These are phyloP conservation scores for Globisporangium emineosum DNA, from an alignment of 352 stramenopile species.

Conservation along the genomic window DNA sequence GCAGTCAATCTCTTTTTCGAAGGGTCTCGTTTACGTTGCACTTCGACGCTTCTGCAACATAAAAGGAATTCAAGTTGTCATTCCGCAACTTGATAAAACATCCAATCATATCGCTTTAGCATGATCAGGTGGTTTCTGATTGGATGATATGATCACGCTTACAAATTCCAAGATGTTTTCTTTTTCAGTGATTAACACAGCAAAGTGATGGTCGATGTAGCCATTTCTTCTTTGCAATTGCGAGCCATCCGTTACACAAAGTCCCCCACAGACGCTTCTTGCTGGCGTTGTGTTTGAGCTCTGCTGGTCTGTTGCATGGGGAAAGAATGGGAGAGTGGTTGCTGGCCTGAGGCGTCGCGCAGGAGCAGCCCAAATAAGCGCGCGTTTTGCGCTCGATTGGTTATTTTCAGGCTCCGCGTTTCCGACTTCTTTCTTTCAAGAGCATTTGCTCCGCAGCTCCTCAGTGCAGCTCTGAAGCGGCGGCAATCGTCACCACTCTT, in stretches of 20 bases:
- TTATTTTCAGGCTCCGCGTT: constrained; percentile 5
- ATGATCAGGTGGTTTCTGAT: no score
- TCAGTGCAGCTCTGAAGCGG: background rate
- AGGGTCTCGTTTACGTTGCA: no score
- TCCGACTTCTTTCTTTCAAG: background rate
- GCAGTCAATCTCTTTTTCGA: no score
- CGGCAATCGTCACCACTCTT: background rate
- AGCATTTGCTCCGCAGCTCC: background rate
- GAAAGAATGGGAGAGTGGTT: background rate
- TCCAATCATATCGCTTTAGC: no score
- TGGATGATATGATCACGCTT: no score
- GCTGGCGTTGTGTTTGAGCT: no score
- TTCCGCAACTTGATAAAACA: no score
- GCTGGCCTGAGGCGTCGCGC: background rate
- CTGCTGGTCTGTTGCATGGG: background rate
- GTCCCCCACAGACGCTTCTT: background rate
- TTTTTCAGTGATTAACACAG: background rate
- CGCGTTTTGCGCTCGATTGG: background rate
- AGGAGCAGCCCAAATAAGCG: background rate
- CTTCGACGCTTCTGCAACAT: no score
- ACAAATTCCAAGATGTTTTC: constrained; percentile 7
- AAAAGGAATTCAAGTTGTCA: no score
- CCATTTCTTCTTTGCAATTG: constrained; percentile 1
- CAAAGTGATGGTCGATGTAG: constrained; percentile 9
- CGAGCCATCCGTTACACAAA: constrained; percentile 4